Evolutionary conservation across 2,329 filamentous ascomycete genomes (phyloP).

Genomic region (Ceratocystis papillata): DNA sequence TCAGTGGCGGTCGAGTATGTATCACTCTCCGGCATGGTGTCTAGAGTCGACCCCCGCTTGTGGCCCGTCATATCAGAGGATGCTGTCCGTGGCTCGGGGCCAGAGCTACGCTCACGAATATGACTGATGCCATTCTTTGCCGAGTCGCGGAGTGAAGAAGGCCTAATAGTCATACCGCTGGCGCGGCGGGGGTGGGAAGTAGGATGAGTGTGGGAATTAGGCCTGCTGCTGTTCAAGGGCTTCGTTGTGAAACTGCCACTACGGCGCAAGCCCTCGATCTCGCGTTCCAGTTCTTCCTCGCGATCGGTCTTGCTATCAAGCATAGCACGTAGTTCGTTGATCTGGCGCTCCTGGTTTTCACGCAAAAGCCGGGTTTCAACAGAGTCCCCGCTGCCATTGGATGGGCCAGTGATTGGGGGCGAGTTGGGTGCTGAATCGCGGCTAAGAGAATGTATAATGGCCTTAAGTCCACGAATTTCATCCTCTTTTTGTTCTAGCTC

Average conservation of each 20-base stretch:
- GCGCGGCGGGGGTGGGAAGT: constrained; percentile 36
- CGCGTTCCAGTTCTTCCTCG: constrained; percentile 81
- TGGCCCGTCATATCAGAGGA: constrained; percentile 39
- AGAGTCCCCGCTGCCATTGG: constrained; percentile 41
- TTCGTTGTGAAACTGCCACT: constrained; percentile 30
- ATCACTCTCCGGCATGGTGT: constrained; percentile 61
- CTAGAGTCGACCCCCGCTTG: constrained; percentile 47
- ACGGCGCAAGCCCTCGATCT: constrained; percentile 57
- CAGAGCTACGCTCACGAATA: constrained; percentile 34
- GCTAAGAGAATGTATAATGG: constrained; percentile 92
- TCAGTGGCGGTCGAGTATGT: constrained; percentile 60
- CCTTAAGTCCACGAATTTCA: constrained; percentile 91
- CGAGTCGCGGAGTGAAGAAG: constrained; percentile 53
- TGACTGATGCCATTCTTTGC: constrained; percentile 47
- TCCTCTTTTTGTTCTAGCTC: constrained; percentile 92
- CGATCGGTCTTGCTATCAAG: constrained; percentile 55
- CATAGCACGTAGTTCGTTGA: constrained; percentile 63
- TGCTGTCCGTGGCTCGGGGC: constrained; percentile 36
- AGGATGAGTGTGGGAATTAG: constrained; percentile 28
- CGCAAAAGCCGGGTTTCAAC: constrained; percentile 47
- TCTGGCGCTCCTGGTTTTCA: constrained; percentile 67
- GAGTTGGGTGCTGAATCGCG: constrained; percentile 45
- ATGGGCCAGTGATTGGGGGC: constrained; percentile 34
- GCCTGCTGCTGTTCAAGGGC: constrained; percentile 27
- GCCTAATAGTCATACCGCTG: constrained; percentile 39